Percentiles rank a stretch among this genome's conserved stretches.
Conservation (phyloP, 2,329 filamentous ascomycete genomes). For the Xylariomycetidae sp. region DNA sequence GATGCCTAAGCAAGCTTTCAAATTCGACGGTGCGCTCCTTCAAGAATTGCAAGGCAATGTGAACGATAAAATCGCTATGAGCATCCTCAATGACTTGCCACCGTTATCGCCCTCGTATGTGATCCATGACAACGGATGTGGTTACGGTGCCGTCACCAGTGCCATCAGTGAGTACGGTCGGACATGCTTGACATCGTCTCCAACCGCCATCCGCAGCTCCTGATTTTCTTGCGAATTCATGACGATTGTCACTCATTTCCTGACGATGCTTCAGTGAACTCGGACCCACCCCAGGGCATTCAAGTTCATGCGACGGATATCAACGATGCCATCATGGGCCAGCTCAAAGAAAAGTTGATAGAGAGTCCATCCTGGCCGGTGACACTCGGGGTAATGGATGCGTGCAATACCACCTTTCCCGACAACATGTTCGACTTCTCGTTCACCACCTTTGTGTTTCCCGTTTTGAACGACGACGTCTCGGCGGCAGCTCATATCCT, state of each 20-base stretch:
- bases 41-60: conserved; percentile 11
- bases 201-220: too few relatives aligned
- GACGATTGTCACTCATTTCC: too few relatives aligned
- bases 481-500: conserved; percentile 7
- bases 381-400: conserved; percentile 5
- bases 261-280: conserved; percentile 2
- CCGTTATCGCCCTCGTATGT: conserved; percentile 3
- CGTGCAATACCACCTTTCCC: conserved; percentile 7
- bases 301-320: conserved; percentile 9
- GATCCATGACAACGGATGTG: conserved; percentile 12
- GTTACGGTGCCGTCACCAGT: conserved; percentile 9
- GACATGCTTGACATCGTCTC: too few relatives aligned
- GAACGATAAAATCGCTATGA: conserved; percentile 7
- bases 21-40: conserved; percentile 8
- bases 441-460: conserved; percentile 6
- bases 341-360: conserved; percentile 3
- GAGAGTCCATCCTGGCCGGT: conserved; percentile 9
- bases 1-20: conserved; percentile 4
- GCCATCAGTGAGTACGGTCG: too few relatives aligned
- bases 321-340: conserved; percentile 3
- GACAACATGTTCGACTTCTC: conserved; percentile 10
- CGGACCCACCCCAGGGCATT: conserved; percentile 5
- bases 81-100: conserved; percentile 6
- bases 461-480: conserved; percentile 5
- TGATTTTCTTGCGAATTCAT: too few relatives aligned